A percentile compares a stretch with the other conserved stretches of the same genome.
Evolutionary conservation across 2,329 filamentous ascomycete genomes (phyloP).

Genomic region (Colletotrichum gigasporum): DNA sequence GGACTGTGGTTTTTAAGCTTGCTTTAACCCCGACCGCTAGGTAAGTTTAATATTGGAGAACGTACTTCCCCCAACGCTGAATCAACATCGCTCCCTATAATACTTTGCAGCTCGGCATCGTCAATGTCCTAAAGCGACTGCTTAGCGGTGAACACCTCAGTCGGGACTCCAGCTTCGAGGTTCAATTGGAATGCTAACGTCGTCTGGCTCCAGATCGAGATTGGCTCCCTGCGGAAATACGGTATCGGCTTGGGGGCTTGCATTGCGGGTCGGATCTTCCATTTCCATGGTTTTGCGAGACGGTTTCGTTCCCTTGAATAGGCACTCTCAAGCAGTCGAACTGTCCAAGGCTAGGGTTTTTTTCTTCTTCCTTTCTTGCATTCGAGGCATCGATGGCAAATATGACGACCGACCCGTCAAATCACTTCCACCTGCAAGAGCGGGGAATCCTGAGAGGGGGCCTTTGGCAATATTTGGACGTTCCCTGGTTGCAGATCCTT

Average conservation of each 20-base stretch:
- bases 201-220: constrained; percentile 28
- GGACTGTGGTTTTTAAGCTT: constrained; percentile 8
- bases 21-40: no score
- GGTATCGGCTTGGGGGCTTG: constrained; percentile 9
- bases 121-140: constrained; percentile 11
- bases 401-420: no score
- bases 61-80: constrained; percentile 41
- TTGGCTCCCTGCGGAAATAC: neutral
- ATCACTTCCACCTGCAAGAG: neutral
- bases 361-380: neutral
- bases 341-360: neutral
- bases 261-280: constrained; percentile 13
- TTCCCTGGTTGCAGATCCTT: neutral
- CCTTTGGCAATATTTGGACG: neutral
- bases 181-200: constrained; percentile 16
- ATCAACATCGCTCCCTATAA: constrained; percentile 34
- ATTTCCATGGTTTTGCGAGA: constrained; percentile 7
- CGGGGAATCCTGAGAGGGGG: neutral
- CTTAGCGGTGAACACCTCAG: neutral
- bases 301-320: no score
- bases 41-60: no score
- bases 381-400: no score
- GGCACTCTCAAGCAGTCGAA: no score
- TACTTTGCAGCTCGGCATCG: constrained; percentile 28
- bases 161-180: neutral